These are phyloP conservation scores for Podila minutissima DNA, from an alignment of 192 early-diverging fungal species.

Conservation along the genomic window DNA sequence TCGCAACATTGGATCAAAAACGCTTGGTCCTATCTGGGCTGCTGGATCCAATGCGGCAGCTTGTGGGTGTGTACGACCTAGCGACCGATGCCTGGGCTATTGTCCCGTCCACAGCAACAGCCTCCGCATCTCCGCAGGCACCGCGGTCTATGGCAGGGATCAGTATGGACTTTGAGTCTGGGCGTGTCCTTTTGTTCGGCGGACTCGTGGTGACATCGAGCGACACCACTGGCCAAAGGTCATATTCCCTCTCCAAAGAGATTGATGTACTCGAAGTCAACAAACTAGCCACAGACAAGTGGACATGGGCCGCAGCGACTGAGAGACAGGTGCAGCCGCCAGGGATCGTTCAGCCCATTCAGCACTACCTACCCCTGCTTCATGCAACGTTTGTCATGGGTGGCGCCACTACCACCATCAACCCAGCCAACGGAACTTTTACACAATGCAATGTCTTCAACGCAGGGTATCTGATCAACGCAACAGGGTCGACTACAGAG, in stretches of 20 bases:
- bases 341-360: conserved; percentile 1
- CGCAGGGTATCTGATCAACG: not conserved
- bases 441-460: not conserved
- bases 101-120: not conserved
- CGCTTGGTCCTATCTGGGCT: not conserved
- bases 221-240: not conserved
- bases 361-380: not conserved
- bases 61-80: not conserved
- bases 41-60: not conserved
- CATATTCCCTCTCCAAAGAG: not conserved
- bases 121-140: not conserved
- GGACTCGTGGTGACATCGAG: not conserved
- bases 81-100: not conserved
- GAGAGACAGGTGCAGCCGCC: not conserved
- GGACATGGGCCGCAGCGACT: not conserved
- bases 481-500: not conserved
- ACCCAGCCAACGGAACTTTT: not conserved
- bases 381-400: not conserved
- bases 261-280: not conserved
- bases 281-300: not conserved
- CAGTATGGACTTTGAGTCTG: not conserved
- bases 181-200: not conserved
- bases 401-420: not conserved
- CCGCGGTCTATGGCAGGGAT: not conserved
- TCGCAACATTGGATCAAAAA: conserved; percentile 3